These are phyloP conservation scores for Cryphonectria japonica DNA, from an alignment of 2,329 filamentous ascomycete species.

Conservation along the genomic window DNA sequence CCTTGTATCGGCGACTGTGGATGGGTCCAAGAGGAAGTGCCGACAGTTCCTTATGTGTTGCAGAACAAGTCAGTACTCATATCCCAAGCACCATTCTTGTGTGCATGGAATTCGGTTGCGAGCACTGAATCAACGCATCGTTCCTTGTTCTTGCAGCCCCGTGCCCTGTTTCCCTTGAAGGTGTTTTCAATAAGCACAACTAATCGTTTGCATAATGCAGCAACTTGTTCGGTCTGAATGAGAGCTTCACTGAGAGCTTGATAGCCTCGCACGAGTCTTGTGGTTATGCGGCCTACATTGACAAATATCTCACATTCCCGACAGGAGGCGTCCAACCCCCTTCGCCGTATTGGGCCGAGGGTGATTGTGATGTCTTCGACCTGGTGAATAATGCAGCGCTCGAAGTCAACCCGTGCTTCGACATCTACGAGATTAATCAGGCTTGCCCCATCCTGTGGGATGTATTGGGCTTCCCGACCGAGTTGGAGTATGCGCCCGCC, in stretches of 20 bases:
- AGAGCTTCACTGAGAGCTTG: conserved; percentile 43
- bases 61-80: conserved; percentile 8
- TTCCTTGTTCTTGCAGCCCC: background rate
- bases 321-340: conserved; percentile 14
- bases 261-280: conserved; percentile 55
- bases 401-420: conserved; percentile 69
- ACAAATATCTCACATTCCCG: conserved; percentile 46
- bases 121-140: background rate
- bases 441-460: conserved; percentile 68
- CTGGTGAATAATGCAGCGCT: conserved; percentile 38
- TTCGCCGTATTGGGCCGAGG: conserved; percentile 14
- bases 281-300: conserved; percentile 53
- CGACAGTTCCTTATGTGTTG: conserved; percentile 39
- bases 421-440: conserved; percentile 68
- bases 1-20: conserved; percentile 57
- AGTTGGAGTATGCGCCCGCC: conserved; percentile 17
- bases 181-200: background rate
- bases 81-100: background rate
- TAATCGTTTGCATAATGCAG: conserved; percentile 5
- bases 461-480: conserved; percentile 9
- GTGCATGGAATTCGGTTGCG: background rate
- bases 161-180: too few species aligned
- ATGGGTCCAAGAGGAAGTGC: conserved; percentile 6
- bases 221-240: conserved; percentile 14
- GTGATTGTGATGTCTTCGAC: conserved; percentile 18